Evolutionary conservation across 495 filamentous ascomycete species (phyloP).

Genomic region (Xylaria castorea): DNA sequence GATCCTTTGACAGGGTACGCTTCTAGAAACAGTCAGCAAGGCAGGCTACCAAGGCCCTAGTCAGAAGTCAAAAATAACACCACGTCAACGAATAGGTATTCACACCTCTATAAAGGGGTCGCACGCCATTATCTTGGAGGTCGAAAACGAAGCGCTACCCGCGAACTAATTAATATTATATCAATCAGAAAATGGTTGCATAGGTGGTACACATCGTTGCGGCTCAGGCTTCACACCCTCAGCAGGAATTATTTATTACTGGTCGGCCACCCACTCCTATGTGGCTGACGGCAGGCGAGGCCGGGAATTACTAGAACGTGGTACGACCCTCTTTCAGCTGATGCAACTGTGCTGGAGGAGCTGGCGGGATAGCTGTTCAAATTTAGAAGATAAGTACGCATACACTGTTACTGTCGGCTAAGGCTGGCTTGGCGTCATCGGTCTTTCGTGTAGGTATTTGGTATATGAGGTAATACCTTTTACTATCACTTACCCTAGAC

Average conservation of each 20-base stretch:
- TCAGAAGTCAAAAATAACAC: constrained; percentile 18
- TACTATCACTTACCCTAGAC: neutral
- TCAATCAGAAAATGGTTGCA: neutral
- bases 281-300: constrained; percentile 14
- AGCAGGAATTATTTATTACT: constrained; percentile 5
- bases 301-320: constrained; percentile 12
- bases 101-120: neutral
- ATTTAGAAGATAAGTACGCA: constrained; percentile 8
- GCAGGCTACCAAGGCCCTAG: constrained; percentile 7
- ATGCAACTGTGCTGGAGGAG: neutral
- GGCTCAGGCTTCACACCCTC: constrained; percentile 6
- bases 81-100: neutral
- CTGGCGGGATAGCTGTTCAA: constrained; percentile 9
- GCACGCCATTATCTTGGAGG: neutral
- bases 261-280: neutral
- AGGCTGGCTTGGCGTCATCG: constrained; percentile 22
- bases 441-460: neutral
- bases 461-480: no score
- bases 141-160: neutral
- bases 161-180: neutral
- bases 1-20: constrained; percentile 26
- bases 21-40: constrained; percentile 31
- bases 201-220: neutral
- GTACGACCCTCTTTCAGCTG: constrained; percentile 17
- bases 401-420: neutral